These are phyloP conservation scores for Mediolabrus comicus DNA, from an alignment of 108 stramenopile species.

Conservation along the genomic window DNA sequence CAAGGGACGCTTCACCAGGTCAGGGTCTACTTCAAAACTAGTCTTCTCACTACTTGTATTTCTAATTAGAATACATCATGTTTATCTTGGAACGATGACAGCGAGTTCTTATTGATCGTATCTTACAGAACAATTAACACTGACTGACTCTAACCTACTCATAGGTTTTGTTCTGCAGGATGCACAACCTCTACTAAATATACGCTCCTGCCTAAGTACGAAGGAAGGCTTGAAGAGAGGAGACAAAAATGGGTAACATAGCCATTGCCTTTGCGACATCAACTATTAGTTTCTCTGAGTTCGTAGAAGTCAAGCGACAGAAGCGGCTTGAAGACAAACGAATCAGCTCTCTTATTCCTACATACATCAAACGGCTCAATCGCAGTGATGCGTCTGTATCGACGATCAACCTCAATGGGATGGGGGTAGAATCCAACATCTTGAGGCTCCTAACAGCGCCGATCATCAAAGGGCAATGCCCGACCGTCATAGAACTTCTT, in stretches of 20 bases:
- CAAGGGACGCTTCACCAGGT: too few relatives aligned
- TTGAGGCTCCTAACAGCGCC: slow-evolving; percentile 15
- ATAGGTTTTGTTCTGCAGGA: too few relatives aligned
- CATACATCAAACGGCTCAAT: slow-evolving; percentile 15
- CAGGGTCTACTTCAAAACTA: too few relatives aligned
- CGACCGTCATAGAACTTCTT: slow-evolving; percentile 16
- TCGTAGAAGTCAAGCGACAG: slow-evolving; percentile 5
- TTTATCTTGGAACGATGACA: too few relatives aligned
- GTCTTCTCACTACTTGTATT: too few relatives aligned
- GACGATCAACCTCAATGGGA: slow-evolving; percentile 22
- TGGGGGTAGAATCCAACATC: slow-evolving; percentile 24
- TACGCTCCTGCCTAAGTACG: too few relatives aligned
- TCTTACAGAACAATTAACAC: too few relatives aligned
- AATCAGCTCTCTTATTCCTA: slow-evolving; percentile 22
- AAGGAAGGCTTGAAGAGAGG: too few relatives aligned
- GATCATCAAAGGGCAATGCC: slow-evolving; percentile 1
- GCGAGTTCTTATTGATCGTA: too few relatives aligned
- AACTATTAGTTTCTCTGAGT: slow-evolving; percentile 11
- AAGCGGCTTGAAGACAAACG: slow-evolving; percentile 16
- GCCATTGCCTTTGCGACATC: slow-evolving; percentile 24
- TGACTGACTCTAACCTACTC: too few relatives aligned
- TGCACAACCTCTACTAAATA: too few relatives aligned
- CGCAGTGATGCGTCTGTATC: slow-evolving; percentile 19
- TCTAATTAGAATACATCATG: too few relatives aligned
- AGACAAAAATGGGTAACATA: slow-evolving; percentile 25